Evolutionary conservation across 306 rosid species (phyloP), one percentile per base, ranked within the genome.

Genomic region (Trifolium repens): DNA sequence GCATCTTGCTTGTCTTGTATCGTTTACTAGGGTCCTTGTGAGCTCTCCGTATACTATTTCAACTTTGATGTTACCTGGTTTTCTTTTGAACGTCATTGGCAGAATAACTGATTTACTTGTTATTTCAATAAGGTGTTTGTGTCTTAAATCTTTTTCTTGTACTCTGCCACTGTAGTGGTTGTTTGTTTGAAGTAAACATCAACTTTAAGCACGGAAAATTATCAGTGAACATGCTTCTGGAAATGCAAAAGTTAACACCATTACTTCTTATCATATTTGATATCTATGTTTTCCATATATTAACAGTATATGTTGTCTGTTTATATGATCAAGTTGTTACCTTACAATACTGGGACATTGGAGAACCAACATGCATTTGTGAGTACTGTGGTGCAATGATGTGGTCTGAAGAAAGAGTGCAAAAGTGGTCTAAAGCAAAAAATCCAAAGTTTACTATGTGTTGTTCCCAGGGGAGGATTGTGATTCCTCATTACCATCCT

Each of bases 1-100:
- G 64, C 53, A 27, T 65, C 9, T 54, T 57, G 44, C 61, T 46
- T 60, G 49, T 66, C 30, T 24, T 47, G 69, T 49, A 74, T 34
- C 65, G 34, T 67, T 74, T 49, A 50, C 50, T 17, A 2, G 60
- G 75, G 22, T 42, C 49, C 43, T 58, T 26, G 10, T 62, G 22
- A 53, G 43, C 50, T 42, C 12, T 8, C 13, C 49, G 27, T 34
- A 14, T 61, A 60, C 61, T 14, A 57, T 46, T 69, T 69, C 54
- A 59, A 76, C 37, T 68, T 68, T 1, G 67, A 22, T 49, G 57
- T 55, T 47, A 13, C 5, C 11, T 17, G 9, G 22, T 67, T 54
- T 67, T 46, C 52, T 43, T 57, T 43, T n/a, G 60, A 64, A 35
- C 30, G 42, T 32, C 43, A 61, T 5, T 4, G 32, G 13, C 22